Percentiles rank a stretch among this genome's conserved stretches.
These are phyloP conservation scores for Colletotrichum chrysophilum DNA, from an alignment of 2,329 filamentous ascomycete species.

Conservation along the genomic window DNA sequence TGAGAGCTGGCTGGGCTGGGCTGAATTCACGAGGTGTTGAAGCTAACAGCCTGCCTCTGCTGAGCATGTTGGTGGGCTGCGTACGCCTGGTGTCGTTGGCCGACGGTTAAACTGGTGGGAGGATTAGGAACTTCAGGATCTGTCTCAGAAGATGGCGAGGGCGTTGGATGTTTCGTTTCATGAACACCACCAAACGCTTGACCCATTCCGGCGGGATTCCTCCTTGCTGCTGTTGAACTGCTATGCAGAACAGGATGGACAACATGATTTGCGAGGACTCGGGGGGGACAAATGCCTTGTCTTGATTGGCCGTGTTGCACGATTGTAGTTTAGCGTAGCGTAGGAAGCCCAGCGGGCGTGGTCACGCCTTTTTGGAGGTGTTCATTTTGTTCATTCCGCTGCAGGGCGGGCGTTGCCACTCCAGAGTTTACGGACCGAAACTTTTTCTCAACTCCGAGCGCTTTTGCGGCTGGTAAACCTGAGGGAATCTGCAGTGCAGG, in stretches of 20 bases:
- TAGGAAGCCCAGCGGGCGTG: neutral
- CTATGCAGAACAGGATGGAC: neutral
- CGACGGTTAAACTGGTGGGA: slow-evolving; percentile 9
- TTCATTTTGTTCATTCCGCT: neutral
- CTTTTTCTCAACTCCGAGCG: neutral
- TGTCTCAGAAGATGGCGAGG: slow-evolving; percentile 14
- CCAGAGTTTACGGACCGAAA: neutral
- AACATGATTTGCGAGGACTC: neutral
- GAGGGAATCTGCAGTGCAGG: neutral
- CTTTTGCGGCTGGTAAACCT: neutral
- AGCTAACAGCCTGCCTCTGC: neutral
- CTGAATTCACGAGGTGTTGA: neutral
- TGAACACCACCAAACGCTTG: slow-evolving; percentile 5
- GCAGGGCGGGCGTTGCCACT: neutral
- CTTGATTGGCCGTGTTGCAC: neutral
- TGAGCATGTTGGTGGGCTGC: neutral
- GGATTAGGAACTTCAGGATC: neutral
- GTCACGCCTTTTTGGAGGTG: neutral
- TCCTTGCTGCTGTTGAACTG: slow-evolving; percentile 5
- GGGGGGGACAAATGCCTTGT: neutral
- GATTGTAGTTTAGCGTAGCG: neutral
- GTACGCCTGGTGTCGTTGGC: neutral
- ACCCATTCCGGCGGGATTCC: neutral
- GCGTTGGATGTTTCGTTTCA: slow-evolving; percentile 21
- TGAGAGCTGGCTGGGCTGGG: slow-evolving; percentile 7